Percentiles rank a stretch among this genome's conserved stretches.
Conservation (phyloP, 2,329 filamentous ascomycete species). For the Arthrobotrys sphaeroides region DNA sequence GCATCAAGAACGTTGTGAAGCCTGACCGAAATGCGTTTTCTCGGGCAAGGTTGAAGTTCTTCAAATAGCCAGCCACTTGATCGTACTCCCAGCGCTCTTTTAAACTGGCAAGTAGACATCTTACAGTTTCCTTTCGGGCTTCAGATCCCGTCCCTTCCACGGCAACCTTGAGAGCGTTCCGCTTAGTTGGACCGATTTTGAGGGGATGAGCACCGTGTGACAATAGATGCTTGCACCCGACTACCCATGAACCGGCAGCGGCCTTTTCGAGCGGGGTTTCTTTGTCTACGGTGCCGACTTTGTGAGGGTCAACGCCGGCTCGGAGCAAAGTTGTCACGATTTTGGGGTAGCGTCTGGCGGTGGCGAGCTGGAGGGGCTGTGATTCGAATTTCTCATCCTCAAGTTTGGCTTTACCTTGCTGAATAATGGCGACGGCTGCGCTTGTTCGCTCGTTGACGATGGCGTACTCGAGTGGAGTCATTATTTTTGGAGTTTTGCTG, state of each 20-base stretch:
- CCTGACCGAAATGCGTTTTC: too few relatives aligned
- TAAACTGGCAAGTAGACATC: background rate
- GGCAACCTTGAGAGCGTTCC: background rate
- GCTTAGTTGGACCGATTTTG: background rate
- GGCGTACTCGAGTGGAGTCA: slow-evolving; percentile 11
- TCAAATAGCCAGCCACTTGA: background rate
- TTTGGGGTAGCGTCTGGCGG: background rate
- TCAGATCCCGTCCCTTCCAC: background rate
- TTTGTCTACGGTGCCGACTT: background rate
- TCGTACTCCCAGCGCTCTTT: background rate
- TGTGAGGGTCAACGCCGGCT: slow-evolving; percentile 1
- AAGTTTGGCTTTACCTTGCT: slow-evolving; percentile 7
- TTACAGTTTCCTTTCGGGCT: background rate
- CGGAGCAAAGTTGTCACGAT: slow-evolving; percentile 13
- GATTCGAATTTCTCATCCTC: background rate
- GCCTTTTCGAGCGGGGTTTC: background rate
- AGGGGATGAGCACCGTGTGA: slow-evolving; percentile 9
- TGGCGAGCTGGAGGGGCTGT: slow-evolving; percentile 19
- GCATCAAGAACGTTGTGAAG: background rate
- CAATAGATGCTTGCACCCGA: background rate
- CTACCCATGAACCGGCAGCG: background rate
- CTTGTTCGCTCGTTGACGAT: background rate
- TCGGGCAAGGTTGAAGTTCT: background rate
- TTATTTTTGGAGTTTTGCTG: background rate
- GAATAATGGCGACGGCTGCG: slow-evolving; percentile 28